Base-by-base conservation (phyloP, 2,329 filamentous ascomycete species). In the Chrysoporthe puriensis region DNA sequence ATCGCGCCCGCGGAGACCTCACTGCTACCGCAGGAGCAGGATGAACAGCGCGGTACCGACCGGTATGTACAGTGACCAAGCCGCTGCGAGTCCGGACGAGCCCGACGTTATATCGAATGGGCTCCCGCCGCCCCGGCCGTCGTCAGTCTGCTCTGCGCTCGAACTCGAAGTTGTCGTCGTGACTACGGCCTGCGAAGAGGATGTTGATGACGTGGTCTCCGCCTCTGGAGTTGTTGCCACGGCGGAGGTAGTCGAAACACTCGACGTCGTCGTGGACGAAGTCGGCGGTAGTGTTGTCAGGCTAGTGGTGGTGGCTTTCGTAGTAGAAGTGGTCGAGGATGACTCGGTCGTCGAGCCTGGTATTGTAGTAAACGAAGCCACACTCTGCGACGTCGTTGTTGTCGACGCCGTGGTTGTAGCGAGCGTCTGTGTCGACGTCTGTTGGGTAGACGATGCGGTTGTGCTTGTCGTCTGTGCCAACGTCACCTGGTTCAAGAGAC, bases 21-120 rank as follows among this genome's bases (percentile, higher is more conserved):
- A 48, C 40, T 34, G n/a, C 32, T 68, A 68, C 16, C 46, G 46
- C 16, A 65, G 26, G 14, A 67, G 36, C 1, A 52, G 21, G 32
- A 57, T 57, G 4, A 52, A 34, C 18, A 69, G 58, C 21, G 52
- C 26, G 16, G 52, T 59, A 32, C 65, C 62, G 18, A 68, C n/a
- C 13, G 58, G 40, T 32, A 62, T 44, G 14, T 34, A 65, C n/a
- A 68, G 44, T 8, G 68, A 61, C 65, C 62, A 63, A 40, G 21
- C 57, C 21, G 50, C 26, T 4, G 44, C 56, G 1, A 58, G 1
- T n/a, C 46, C 56, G 13, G 46, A 36, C 32, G 69, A 63, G 3
- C 44, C 46, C 16, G 69, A 63, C n/a, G 43, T 68, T 40, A 52
- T 40, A 21, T 71, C 70, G 48, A 71, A 71, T 3, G 70, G 70